Percentiles rank a stretch among this genome's conserved stretches.
phyloP scores from a whole-genome alignment of 257 asterid genomes.

The Solanum pennellii region DNA sequence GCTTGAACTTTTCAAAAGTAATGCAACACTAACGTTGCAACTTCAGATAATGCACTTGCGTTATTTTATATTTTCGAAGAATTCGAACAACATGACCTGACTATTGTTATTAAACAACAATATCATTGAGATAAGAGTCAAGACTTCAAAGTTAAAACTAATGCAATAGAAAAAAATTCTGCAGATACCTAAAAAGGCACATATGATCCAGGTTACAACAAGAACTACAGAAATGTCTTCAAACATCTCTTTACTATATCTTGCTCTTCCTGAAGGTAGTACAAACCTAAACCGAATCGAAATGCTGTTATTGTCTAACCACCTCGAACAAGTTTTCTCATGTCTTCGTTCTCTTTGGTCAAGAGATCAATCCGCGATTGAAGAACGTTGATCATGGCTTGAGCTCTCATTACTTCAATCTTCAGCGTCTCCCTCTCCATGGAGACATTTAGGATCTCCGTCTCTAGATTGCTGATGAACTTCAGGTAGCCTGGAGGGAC shows the following conservation, averaged over 20 bases:
- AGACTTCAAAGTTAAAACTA: neutral
- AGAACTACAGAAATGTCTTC: neutral
- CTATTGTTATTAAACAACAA: neutral
- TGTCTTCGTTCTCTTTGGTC: conserved; percentile 44
- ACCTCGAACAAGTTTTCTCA: conserved; percentile 15
- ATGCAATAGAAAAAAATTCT: neutral
- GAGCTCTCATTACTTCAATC: conserved; percentile 82
- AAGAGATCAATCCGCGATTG: conserved; percentile 48
- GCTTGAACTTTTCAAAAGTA: neutral
- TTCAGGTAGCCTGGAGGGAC: conserved; percentile 80
- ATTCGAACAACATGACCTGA: neutral
- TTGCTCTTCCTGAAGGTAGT: neutral
- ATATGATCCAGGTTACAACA: neutral
- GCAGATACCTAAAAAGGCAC: neutral
- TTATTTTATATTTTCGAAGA: neutral
- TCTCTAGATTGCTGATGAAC: conserved; percentile 62
- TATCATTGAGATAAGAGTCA: neutral
- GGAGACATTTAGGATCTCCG: conserved; percentile 52
- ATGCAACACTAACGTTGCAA: neutral
- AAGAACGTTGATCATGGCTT: conserved; percentile 73
- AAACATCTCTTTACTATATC: neutral
- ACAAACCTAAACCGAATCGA: neutral
- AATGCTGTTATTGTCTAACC: neutral
- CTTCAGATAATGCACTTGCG: neutral
- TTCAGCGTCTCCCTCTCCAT: conserved; percentile 73